Percentiles rank a stretch among this genome's conserved stretches.
Evolutionary conservation across 2,329 filamentous ascomycete genomes (phyloP).

Genomic region (Trichoderma sp.): DNA sequence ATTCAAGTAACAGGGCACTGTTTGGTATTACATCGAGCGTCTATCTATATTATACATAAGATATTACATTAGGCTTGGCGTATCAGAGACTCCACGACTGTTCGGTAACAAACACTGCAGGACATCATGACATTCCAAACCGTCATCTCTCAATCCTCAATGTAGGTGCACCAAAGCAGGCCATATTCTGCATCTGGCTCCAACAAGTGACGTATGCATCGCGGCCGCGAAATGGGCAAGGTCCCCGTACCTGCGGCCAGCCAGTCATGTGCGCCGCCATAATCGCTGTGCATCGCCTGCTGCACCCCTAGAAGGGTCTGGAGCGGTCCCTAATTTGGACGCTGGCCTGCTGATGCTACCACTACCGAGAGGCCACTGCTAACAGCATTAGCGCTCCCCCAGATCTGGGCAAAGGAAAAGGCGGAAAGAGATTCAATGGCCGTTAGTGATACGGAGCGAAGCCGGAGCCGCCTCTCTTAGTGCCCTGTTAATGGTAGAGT

Average conservation of each 20-base stretch:
- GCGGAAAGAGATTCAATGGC: background rate
- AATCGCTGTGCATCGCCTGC: background rate
- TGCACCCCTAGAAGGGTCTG: background rate
- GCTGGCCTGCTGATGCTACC: background rate
- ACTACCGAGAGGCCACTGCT: background rate
- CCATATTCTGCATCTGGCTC: background rate
- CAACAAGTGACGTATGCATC: constrained; percentile 9
- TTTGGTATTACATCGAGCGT: too few species aligned
- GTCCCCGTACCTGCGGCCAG: background rate
- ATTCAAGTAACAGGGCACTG: too few species aligned
- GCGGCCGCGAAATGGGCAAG: background rate
- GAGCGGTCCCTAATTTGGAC: background rate
- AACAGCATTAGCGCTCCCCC: background rate
- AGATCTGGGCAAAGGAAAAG: background rate
- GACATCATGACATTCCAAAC: background rate
- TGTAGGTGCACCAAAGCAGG: background rate
- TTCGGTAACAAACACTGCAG: background rate
- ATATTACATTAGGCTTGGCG: background rate
- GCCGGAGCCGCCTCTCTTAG: constrained; percentile 1
- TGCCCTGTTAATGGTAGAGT: background rate
- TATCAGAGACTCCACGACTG: background rate
- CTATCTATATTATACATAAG: background rate
- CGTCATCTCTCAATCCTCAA: background rate
- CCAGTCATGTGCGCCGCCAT: background rate
- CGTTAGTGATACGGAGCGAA: constrained; percentile 4